Evolutionary conservation across 352 stramenopile genomes (phyloP), one percentile per base, ranked within the genome.

Genomic region (Globisporangium viniferum): DNA sequence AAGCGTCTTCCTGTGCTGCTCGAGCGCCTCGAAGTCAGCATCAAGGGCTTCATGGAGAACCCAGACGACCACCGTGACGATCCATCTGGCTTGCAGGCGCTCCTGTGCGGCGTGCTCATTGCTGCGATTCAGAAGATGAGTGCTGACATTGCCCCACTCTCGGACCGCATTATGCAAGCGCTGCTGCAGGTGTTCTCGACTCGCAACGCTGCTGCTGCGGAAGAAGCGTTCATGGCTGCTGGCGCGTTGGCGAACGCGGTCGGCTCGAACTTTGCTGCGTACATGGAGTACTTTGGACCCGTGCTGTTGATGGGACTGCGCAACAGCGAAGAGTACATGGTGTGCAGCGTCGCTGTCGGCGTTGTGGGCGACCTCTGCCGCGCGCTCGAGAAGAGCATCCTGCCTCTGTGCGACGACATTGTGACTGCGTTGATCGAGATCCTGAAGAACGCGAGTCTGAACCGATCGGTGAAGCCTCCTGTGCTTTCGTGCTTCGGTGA

Each of bases 401-500:
- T 97, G 46, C 92, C 92, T 54, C 95, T 96, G 66, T 98, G 94
- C 68, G 91, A 99, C 70, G 89, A 97, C 5, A 98, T 99, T 64
- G 94, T 99, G 69, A 82, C 82, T 51, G 92, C 88, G 46, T 73
- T 99, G 41, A 91, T 99, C 18, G 88, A 98, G n/a, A 96, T 97
- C 53, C 73, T 99, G n/a, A 96, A 97, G 73, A 98, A 98, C 82
- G 79, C 82, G 49, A 85, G 81, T 36, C 79, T 98, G 55, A 97
- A 98, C 75, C 84, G 96, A 56, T 92, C 87, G 57, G 97, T 99
- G 7, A 99, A 99, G 79, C 97, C 97, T 41, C 94, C 92, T 41
- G 96, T 99, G 24, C 80, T 99, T 18, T 96, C 88, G 41, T 98
- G 94, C 78, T 99, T 99, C 73, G 95, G 97, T 56, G 97, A 99